Conservation (phyloP, 768 basidiomycete genomes). For the Mycena albidolilacea region DNA sequence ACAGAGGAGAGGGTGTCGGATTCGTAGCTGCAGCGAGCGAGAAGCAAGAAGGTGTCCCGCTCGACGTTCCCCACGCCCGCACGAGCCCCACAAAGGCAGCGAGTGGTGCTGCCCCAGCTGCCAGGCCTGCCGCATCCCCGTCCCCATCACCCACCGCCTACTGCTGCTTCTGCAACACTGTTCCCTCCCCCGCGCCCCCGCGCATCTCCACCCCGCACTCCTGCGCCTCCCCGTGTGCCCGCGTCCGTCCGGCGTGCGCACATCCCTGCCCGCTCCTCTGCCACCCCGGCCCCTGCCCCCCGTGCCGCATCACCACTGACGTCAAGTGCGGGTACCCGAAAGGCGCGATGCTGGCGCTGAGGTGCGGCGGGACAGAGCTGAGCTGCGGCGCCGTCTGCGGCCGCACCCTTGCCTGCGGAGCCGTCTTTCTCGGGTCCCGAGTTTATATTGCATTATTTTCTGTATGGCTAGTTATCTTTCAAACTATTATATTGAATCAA, state of each 20-base stretch:
- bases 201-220: slow-evolving; percentile 84
- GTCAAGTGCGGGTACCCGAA: slow-evolving; percentile 86
- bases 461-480: no score
- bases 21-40: no score
- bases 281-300: slow-evolving; percentile 97
- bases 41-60: no score
- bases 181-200: slow-evolving; percentile 78
- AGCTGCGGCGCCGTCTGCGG: slow-evolving; percentile 63
- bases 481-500: no score
- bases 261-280: slow-evolving; percentile 90
- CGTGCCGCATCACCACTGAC: slow-evolving; percentile 86
- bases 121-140: slow-evolving; percentile 79
- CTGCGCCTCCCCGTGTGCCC: slow-evolving; percentile 79
- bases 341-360: slow-evolving; percentile 68
- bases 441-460: no score
- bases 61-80: no score
- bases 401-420: slow-evolving; percentile 73
- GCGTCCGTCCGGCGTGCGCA: slow-evolving; percentile 72
- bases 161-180: slow-evolving; percentile 88
- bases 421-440: no score
- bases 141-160: slow-evolving; percentile 80
- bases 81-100: slow-evolving; percentile 71
- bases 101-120: slow-evolving; percentile 97
- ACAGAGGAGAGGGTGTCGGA: no score
- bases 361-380: slow-evolving; percentile 65